phyloP scores from a whole-genome alignment of 2,329 filamentous ascomycete genomes.

The Neofusicoccum sp. region DNA sequence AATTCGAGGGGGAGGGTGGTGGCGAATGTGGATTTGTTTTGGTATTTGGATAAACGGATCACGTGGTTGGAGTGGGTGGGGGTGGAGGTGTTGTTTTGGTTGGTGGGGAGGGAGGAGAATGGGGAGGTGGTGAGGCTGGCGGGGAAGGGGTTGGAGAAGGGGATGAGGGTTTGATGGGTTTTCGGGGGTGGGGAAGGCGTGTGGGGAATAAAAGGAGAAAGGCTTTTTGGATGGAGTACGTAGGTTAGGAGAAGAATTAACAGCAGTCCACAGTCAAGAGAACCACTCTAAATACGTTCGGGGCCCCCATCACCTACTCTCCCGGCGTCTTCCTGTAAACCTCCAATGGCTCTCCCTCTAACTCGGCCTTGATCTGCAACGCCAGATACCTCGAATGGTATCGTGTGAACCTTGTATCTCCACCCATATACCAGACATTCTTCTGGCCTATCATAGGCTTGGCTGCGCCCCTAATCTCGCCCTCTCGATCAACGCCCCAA shows the following conservation, averaged over 20 bases:
- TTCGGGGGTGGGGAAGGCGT: not conserved
- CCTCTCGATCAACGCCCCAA: slow-evolving; percentile 48
- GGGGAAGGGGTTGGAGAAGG: not conserved
- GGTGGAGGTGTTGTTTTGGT: not conserved
- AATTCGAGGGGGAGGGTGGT: not conserved
- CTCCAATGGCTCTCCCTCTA: slow-evolving; percentile 26
- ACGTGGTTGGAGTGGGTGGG: slow-evolving; percentile 7
- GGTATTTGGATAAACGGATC: slow-evolving; percentile 1
- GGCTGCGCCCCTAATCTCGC: slow-evolving; percentile 46
- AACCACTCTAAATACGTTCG: too few species aligned
- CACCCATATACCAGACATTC: slow-evolving; percentile 47
- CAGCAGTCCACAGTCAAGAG: too few species aligned
- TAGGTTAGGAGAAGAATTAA: too few species aligned
- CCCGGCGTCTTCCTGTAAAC: slow-evolving; percentile 17
- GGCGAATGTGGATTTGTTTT: slow-evolving; percentile 5
- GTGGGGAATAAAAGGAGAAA: too few species aligned
- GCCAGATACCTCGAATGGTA: slow-evolving; percentile 51
- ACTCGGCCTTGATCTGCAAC: slow-evolving; percentile 46
- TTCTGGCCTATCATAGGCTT: slow-evolving; percentile 31
- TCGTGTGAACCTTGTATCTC: slow-evolving; percentile 41
- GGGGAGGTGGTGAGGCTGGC: not conserved
- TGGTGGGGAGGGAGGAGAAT: slow-evolving; percentile 6
- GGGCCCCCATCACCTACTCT: not conserved
- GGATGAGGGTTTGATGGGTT: not conserved
- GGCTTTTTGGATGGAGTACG: too few species aligned